Conservation (phyloP, 2,329 filamentous ascomycete species). For the Didymella sp. region DNA sequence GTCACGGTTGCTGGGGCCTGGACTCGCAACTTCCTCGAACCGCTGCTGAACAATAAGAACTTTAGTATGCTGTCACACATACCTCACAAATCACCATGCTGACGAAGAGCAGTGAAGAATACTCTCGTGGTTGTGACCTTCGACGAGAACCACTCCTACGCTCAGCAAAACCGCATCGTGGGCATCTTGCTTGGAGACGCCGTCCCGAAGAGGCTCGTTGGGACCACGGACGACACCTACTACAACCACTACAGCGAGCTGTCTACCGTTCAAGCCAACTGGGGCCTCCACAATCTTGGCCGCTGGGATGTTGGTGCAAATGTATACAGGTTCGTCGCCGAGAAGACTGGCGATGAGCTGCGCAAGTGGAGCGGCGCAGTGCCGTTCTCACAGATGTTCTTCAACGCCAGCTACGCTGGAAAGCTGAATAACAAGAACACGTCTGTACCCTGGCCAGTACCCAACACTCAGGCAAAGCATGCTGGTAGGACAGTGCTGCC, state of each 20-base stretch:
- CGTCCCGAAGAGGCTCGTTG: conserved; percentile 68
- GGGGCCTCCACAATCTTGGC: conserved; percentile 54
- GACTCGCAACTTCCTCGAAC: conserved; percentile 71
- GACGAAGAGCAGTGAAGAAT: conserved; percentile 60
- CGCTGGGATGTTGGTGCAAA: conserved; percentile 58
- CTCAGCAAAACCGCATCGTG: conserved; percentile 71
- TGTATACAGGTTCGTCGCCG: conserved; percentile 49
- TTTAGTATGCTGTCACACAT: conserved; percentile 60
- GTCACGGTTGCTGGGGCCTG: conserved; percentile 73
- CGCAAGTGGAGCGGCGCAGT: conserved; percentile 37
- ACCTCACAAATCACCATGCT: not conserved
- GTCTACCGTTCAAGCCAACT: conserved; percentile 55
- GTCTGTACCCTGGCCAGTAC: conserved; percentile 40
- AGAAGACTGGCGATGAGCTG: conserved; percentile 38
- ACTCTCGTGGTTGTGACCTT: conserved; percentile 79
- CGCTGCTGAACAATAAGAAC: conserved; percentile 70
- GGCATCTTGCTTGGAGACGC: conserved; percentile 76
- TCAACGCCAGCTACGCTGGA: conserved; percentile 44
- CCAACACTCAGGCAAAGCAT: conserved; percentile 35
- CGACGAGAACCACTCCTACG: conserved; percentile 78
- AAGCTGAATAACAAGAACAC: conserved; percentile 40
- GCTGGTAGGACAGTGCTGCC: conserved; percentile 39
- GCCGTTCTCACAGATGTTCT: conserved; percentile 41
- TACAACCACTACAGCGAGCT: conserved; percentile 59
- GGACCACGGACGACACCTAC: conserved; percentile 71